Evolutionary conservation across 352 stramenopile species (phyloP), one percentile per base, ranked within the genome.

Genomic region (Phytophthora uliginosa): DNA sequence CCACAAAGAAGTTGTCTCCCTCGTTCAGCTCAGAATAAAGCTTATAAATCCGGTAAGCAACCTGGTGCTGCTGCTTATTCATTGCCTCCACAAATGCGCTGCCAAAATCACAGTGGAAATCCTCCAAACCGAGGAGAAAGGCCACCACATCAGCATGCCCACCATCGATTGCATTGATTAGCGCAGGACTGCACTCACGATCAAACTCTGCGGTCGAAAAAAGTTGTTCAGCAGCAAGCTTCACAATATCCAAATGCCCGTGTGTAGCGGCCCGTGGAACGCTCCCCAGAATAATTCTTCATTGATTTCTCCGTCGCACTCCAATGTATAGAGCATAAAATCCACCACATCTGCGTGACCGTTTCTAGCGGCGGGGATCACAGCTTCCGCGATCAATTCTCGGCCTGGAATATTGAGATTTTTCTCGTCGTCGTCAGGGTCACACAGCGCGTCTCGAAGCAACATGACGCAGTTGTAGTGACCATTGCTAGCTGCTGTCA

Each of bases 281-380:
- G 28, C 61, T 1, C 3, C 2, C 61, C 61, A 67, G 5, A 38
- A 42, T 9, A n/a, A 17, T n/a, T 58, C 28, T n/a, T 58, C 28
- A 10, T 66, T 59, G 7, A 60, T 33, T 33, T 67, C 48, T 22
- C 40, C 33, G 7, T 67, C 50, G 20, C 8, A 24, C 22, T n/a
- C 33, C 50, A 67, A 33, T 22, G 24, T n/a, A 12, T 15, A 24
- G 33, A 67, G 22, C 20, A 67, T 8, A 9, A 59, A 53, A 10
- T 67, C 34, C 1, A 67, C 61, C 26, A 67, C 61, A 20, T 67
- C 36, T 1, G 38, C 22, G 31, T 60, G 20, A 2, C 50, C 36
- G 22, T 60, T 67, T 7, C 7, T 42, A 20, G 36, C 60, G 51
- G 60, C 60, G 7, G 48, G 33, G 4, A 67, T 22, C 7, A 53